Conservation (phyloP, 108 stramenopile species). For the Skeletonema menzelii region DNA sequence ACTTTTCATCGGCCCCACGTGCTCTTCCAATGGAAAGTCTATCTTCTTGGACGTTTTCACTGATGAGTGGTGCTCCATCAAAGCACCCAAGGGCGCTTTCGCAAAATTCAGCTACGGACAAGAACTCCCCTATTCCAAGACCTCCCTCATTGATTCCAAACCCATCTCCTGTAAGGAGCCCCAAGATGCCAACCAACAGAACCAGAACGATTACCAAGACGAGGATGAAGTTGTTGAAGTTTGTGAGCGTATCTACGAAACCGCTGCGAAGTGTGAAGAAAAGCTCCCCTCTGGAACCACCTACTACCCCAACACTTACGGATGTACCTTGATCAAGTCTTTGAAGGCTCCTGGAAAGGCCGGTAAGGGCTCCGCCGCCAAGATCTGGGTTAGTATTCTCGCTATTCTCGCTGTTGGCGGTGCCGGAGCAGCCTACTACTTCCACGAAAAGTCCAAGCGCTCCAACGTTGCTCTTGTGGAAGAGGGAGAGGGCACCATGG, state of each 20-base stretch:
- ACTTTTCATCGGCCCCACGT: conserved; percentile 12
- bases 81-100: conserved; percentile 3
- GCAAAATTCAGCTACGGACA: conserved; percentile 11
- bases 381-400: background rate
- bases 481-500: conserved; percentile 8
- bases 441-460: conserved; percentile 6
- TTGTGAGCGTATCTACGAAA: conserved; percentile 66
- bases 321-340: conserved; percentile 51
- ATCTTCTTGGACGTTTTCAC: conserved; percentile 11
- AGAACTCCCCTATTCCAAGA: conserved; percentile 7
- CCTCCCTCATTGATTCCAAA: background rate
- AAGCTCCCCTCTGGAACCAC: conserved; percentile 54
- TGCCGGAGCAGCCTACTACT: conserved; percentile 2
- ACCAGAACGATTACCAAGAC: conserved; percentile 37
- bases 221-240: conserved; percentile 56
- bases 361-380: background rate
- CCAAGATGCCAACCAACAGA: background rate
- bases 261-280: conserved; percentile 82
- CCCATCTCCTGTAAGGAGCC: conserved; percentile 13
- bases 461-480: conserved; percentile 1
- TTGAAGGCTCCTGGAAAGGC: conserved; percentile 17
- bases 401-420: background rate
- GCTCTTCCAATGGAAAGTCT: conserved; percentile 17
- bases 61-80: conserved; percentile 13
- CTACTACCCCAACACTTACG: conserved; percentile 52